Percentiles rank a stretch among this genome's conserved stretches.
Conservation (phyloP, 2,329 filamentous ascomycete genomes). For the Chaetomiaceae sp. region DNA sequence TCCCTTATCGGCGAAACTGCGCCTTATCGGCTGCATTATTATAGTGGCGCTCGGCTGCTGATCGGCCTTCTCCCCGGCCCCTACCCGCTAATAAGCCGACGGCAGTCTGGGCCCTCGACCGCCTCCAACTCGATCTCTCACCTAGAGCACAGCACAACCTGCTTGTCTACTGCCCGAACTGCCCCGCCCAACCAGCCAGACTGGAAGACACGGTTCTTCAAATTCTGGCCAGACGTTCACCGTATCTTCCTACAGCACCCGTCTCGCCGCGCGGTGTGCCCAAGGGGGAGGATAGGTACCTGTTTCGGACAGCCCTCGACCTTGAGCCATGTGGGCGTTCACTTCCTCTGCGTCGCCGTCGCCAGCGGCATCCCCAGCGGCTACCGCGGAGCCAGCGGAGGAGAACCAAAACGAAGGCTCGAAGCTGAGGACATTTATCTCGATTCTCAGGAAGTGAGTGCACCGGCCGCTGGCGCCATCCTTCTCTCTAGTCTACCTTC, state of each 20-base stretch:
- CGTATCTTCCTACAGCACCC: no score
- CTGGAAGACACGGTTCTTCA: no score
- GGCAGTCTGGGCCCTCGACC: not conserved
- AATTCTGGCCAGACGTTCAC: no score
- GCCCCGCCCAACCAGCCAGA: no score
- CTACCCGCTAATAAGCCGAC: slow-evolving; percentile 1
- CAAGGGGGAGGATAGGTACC: no score
- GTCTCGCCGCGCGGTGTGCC: no score
- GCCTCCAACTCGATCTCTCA: not conserved
- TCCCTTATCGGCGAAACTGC: not conserved
- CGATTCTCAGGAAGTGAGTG: slow-evolving; percentile 78
- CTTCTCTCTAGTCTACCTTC: not conserved
- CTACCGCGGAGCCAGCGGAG: slow-evolving; percentile 33
- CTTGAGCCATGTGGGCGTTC: slow-evolving; percentile 16
- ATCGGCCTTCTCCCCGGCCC: slow-evolving; percentile 1
- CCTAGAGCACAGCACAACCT: not conserved
- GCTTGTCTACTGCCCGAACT: not conserved
- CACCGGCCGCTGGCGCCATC: not conserved
- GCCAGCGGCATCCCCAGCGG: slow-evolving; percentile 16
- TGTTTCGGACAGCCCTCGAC: no score
- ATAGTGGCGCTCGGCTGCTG: slow-evolving; percentile 6
- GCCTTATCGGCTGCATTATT: not conserved
- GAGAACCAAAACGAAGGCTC: slow-evolving; percentile 66
- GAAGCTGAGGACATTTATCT: slow-evolving; percentile 82
- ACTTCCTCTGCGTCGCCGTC: slow-evolving; percentile 11